Base-by-base conservation (phyloP, 306 rosid species). In the Cicer pinnatifidum region DNA sequence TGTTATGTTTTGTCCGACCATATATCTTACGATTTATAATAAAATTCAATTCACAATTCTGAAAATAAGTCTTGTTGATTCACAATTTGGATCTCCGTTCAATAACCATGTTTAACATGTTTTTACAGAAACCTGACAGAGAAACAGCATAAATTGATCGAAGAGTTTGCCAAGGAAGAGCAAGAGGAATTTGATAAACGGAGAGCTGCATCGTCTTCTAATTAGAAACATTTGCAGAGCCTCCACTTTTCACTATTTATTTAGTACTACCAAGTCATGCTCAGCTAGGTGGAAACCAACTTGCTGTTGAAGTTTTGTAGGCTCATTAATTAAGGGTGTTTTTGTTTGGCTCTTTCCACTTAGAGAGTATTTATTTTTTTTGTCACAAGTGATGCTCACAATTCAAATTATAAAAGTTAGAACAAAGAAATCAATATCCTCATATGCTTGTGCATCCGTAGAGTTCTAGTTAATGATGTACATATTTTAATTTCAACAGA, bases 101-200 rank as follows among this genome's bases (percentile, higher is more conserved):
- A 53, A 8, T 53, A 53, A 53, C 33, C 60, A 53, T 17, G 15
- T 33, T 47, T 46, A 59, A 50, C 57, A 73, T 82, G 7, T 57
- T 11, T 67, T 53, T 77, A 71, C 87, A 94, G 97, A 82, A 88
- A 77, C 63, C 86, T 91, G 61, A 91, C 97, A 40, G 84, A 80
- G 41, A 88, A 96, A 78, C 97, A 91, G 69, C 88, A 89, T 0
- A 86, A 91, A 82, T 68, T 94, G 56, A 94, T 94, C 0, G 97
- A 94, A 76, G 99, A 91, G 83, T 91, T 90, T 70, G 86, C 85
- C 23, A 94, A 94, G 84, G 91, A 87, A 85, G 95, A 84, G 78
- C 91, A 78, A 73, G 89, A 85, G 71, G 86, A 87, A 28, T 69
- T 3, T 44, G 86, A 85, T 51, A 87, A 77, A 78, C 63, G 76